Base-by-base conservation (phyloP, 352 stramenopile genomes). In the Globisporangium acanthophoron region DNA sequence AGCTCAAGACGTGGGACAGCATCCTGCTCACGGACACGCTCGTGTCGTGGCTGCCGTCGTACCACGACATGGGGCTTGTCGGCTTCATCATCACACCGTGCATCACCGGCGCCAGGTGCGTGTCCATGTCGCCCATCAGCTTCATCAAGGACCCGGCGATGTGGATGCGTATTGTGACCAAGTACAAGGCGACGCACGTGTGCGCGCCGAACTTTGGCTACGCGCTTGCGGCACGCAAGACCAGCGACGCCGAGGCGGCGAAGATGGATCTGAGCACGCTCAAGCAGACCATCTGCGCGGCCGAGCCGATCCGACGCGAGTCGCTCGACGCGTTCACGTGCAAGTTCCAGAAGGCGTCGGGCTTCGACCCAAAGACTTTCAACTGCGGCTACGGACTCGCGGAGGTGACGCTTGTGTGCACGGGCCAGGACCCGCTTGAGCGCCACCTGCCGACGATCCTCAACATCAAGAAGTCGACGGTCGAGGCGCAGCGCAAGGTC, bases 61-160 rank as follows among this genome's bases (percentile, higher is more conserved):
- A 93, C 58, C 84, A 93, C 61, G 84, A 93, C 62, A 93, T 93
- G 84, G 84, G 84, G 0, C 69, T 93, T 33, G 80, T 93, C 3
- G 84, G 84, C n/a, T 91, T 90, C 61, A 90, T 90, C 61, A 75
- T 93, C 56, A 75, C 69, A 31, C 80, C 83, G 5, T 83, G 71
- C 31, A 59, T 87, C 52, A 82, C 64, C 8, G 74, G 63, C 29
- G 78, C 76, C 16, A 73, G 73, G 46, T 91, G 82, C 59, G 80
- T 91, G 39, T 85, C 76, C 43, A 91, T 92, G 79, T 94, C 85
- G 56, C 85, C 85, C 11, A 85, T 90, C 53, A 88, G 78, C 47
- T 94, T 94, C 62, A 91, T 94, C 68, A 92, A 92, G 60, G 80
- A 94, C 67, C 85, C 85, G 1, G 67, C 73, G 15, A 62, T 94